phyloP scores from a whole-genome alignment of 2,329 filamentous ascomycete genomes.

The Torrubiella hemipterigena region DNA sequence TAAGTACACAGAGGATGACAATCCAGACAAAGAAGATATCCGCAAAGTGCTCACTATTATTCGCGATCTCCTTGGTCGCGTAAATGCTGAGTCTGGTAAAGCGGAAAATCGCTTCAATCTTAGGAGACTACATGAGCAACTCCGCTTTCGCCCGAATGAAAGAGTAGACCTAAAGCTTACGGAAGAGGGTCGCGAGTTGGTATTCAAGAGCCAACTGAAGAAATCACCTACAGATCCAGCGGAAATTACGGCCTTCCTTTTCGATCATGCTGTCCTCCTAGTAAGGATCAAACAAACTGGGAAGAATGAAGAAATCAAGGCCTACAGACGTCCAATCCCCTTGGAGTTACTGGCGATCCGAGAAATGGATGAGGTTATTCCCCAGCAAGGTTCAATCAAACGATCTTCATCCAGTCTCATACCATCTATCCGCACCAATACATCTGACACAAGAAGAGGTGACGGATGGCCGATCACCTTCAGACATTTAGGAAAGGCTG shows the following conservation, averaged over 20 bases:
- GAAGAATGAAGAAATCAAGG: conserved; percentile 88
- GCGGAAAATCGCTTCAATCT: conserved; percentile 97
- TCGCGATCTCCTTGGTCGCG: conserved; percentile 71
- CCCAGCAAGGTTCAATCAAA: conserved; percentile 67
- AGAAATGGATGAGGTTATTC: conserved; percentile 95
- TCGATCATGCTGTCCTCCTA: conserved; percentile 88
- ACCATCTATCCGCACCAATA: conserved; percentile 35
- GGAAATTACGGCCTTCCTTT: conserved; percentile 89
- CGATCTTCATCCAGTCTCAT: conserved; percentile 80
- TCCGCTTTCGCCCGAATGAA: conserved; percentile 83
- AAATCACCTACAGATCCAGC: conserved; percentile 79
- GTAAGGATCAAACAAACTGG: conserved; percentile 86
- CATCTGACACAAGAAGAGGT: conserved; percentile 42
- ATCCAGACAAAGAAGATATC: conserved; percentile 81
- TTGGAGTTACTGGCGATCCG: conserved; percentile 85
- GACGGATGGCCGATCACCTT: conserved; percentile 94
- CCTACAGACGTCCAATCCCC: conserved; percentile 88
- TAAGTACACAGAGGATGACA: conserved; percentile 84
- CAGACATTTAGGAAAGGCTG: conserved; percentile 87
- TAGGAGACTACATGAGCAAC: conserved; percentile 78
- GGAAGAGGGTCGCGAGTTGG: conserved; percentile 81
- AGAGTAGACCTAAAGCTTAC: conserved; percentile 89
- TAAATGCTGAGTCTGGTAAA: conserved; percentile 92
- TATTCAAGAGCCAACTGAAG: conserved; percentile 91
- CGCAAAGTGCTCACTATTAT: conserved; percentile 82